Percentiles rank a stretch among this genome's conserved stretches.
Conservation (phyloP, 371 early-diverging fungal genomes). For the Mucor lusitanicus region DNA sequence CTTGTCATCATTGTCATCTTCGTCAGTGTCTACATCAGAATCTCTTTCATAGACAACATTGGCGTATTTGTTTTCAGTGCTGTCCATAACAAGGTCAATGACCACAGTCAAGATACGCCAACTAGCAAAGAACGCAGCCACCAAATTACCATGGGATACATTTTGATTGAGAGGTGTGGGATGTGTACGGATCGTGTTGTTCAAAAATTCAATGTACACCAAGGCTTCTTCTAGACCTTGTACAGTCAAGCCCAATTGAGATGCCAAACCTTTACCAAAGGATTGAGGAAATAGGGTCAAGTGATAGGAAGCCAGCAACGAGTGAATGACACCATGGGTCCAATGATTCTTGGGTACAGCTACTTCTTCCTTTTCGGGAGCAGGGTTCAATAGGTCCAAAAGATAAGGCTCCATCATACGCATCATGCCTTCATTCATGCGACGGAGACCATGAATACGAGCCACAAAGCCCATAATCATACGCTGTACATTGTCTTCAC, state of each 20-base stretch:
- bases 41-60: conserved; percentile 13
- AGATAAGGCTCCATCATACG: conserved; percentile 48
- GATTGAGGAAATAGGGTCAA: conserved; percentile 37
- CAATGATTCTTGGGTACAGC: conserved; percentile 40
- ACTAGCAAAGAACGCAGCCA: conserved; percentile 49
- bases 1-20: background rate
- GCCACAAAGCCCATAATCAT: conserved; percentile 36
- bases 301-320: conserved; percentile 41
- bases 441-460: conserved; percentile 25
- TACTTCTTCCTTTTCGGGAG: conserved; percentile 9
- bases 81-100: conserved; percentile 30
- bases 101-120: conserved; percentile 37
- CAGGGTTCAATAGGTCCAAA: conserved; percentile 27
- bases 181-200: conserved; percentile 17
- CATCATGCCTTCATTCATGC: conserved; percentile 27
- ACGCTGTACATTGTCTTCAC: conserved; percentile 28
- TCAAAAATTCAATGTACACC: conserved; percentile 33
- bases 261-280: conserved; percentile 48
- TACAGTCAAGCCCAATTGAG: conserved; percentile 29
- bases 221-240: conserved; percentile 42
- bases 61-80: conserved; percentile 32
- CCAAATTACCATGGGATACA: conserved; percentile 29
- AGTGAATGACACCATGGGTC: conserved; percentile 40
- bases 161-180: background rate
- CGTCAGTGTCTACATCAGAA: conserved; percentile 8